phyloP scores from a whole-genome alignment of 2,329 filamentous ascomycete genomes.

The Geosmithia morbida region DNA sequence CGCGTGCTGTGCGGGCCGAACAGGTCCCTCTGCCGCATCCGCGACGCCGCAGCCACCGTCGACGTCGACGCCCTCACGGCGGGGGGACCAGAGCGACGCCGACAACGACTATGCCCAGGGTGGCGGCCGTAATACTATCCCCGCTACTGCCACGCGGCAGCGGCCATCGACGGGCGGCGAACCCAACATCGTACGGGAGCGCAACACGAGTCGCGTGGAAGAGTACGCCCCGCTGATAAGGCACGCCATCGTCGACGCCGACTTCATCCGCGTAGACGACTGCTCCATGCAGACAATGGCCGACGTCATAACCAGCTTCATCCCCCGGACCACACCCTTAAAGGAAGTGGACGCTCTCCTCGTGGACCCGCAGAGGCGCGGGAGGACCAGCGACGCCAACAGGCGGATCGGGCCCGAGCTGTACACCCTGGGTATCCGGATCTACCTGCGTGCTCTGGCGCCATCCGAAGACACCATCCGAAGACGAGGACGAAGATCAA shows the following conservation, averaged over 20 bases:
- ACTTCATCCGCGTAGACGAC: constrained; percentile 19
- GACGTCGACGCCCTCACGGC: constrained; percentile 6
- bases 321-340: not conserved
- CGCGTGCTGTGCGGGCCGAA: constrained; percentile 32
- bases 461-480: constrained; percentile 1
- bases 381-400: not conserved
- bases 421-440: constrained; percentile 25
- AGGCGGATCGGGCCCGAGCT: constrained; percentile 12
- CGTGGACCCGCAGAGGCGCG: not conserved
- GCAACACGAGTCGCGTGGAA: constrained; percentile 13
- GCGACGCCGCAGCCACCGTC: constrained; percentile 15
- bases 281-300: constrained; percentile 16
- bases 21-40: constrained; percentile 28
- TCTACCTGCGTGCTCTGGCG: constrained; percentile 9
- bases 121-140: constrained; percentile 3
- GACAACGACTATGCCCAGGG: constrained; percentile 3
- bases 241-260: constrained; percentile 24
- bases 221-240: constrained; percentile 25
- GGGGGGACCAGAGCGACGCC: not conserved
- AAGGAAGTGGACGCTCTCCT: not conserved
- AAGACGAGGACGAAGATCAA: no score
- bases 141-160: not conserved
- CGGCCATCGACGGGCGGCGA: not conserved
- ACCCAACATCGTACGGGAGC: not conserved
- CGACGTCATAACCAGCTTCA: constrained; percentile 21